A percentile compares a stretch with the other conserved stretches of the same genome.
Evolutionary conservation across 331 rosid species (phyloP).

Genomic region (Prunus yedoensis): DNA sequence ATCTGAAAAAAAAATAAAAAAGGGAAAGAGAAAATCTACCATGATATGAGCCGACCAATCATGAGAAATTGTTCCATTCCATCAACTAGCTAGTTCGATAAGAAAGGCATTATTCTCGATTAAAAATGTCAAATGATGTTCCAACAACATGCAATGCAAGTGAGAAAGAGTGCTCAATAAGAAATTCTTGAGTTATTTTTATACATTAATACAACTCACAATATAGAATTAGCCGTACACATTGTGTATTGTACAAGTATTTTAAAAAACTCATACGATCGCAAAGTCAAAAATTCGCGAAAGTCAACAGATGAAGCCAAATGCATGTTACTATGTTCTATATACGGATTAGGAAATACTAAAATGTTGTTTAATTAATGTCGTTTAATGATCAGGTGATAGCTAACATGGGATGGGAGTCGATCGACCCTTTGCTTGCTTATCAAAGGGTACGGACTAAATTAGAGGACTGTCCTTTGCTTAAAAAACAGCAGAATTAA

Average conservation of each 20-base stretch:
- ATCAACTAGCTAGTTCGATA: not conserved
- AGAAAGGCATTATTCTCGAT: not conserved
- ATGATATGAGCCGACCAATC: not conserved
- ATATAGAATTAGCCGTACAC: constrained; percentile 8
- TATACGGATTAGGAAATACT: not conserved
- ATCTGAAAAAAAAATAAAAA: no score
- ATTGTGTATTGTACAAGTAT: not conserved
- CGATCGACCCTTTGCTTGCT: not conserved
- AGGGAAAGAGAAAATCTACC: not conserved
- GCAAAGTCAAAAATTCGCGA: constrained; percentile 12
- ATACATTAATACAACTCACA: not conserved
- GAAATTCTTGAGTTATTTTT: constrained; percentile 2
- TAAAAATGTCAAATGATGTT: not conserved
- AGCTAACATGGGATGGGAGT: constrained; percentile 2
- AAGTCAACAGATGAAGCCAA: constrained; percentile 31
- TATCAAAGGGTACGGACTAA: constrained; percentile 41
- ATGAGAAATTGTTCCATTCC: not conserved
- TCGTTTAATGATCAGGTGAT: constrained; percentile 2
- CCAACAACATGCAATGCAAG: constrained; percentile 11
- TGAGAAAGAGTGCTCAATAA: constrained; percentile 14
- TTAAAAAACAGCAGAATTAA: constrained; percentile 12
- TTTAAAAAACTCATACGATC: not conserved
- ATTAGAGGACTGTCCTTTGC: constrained; percentile 37
- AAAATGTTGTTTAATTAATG: not conserved
- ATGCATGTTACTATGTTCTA: constrained; percentile 21